A percentile compares a stretch with the other conserved stretches of the same genome.
phyloP scores from a whole-genome alignment of 1,284 basidiomycete species.

The Takashimella koratensis region DNA sequence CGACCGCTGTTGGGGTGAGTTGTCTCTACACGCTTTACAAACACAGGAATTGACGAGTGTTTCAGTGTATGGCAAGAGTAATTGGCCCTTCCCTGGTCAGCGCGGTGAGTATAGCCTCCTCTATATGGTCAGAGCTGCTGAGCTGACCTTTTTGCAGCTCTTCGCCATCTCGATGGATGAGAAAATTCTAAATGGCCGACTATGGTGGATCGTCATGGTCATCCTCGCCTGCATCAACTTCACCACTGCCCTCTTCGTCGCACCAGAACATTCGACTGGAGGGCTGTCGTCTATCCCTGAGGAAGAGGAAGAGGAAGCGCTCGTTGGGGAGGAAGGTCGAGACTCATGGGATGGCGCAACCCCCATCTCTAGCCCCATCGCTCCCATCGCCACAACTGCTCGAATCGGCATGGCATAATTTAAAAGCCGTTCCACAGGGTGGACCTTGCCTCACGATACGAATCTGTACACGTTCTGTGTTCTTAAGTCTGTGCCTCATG shows the following conservation, averaged over 20 bases:
- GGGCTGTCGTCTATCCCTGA: constrained; percentile 4
- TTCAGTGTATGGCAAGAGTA: constrained; percentile 39
- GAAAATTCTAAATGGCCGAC: constrained; percentile 34
- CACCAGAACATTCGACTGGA: constrained; percentile 4
- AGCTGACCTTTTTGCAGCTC: constrained; percentile 18
- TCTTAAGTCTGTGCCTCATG: too few relatives aligned
- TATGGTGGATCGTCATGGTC: constrained; percentile 48
- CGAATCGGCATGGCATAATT: too few relatives aligned
- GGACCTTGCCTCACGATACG: not conserved
- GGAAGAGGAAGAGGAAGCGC: constrained; percentile 5
- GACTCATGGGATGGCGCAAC: constrained; percentile 3
- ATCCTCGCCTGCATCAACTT: constrained; percentile 26
- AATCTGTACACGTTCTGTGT: too few relatives aligned
- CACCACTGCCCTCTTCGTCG: constrained; percentile 18
- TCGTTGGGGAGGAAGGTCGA: not conserved
- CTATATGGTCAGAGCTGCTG: too few relatives aligned
- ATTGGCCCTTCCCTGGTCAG: constrained; percentile 41
- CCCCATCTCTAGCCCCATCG: too few relatives aligned
- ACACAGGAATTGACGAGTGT: not conserved
- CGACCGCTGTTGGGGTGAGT: constrained; percentile 38
- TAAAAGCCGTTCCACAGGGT: too few relatives aligned
- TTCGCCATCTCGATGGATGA: constrained; percentile 45
- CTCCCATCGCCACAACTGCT: not conserved
- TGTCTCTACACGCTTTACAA: not conserved
- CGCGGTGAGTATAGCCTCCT: constrained; percentile 22